A percentile compares a stretch with the other conserved stretches of the same genome.
Evolutionary conservation across 1,284 basidiomycete genomes (phyloP).

Genomic region (Sparassis latifolia): DNA sequence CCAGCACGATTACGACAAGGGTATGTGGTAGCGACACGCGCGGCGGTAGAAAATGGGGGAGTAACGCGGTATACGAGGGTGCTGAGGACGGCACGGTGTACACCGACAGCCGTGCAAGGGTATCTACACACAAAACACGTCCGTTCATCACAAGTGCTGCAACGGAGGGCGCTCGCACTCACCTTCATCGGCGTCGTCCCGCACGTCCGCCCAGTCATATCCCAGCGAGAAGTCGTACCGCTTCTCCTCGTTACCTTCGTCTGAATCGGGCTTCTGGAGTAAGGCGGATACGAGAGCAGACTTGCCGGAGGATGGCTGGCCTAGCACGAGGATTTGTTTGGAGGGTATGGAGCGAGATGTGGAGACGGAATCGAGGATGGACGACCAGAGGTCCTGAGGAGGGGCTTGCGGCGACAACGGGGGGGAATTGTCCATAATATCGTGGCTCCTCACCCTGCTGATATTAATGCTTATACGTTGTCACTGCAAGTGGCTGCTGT

Average conservation of each 20-base stretch:
- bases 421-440: constrained; percentile 43
- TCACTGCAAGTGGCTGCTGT: background rate
- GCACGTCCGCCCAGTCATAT: constrained; percentile 82
- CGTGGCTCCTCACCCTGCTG: background rate
- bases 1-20: constrained; percentile 82
- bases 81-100: constrained; percentile 84
- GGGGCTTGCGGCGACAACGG: constrained; percentile 61
- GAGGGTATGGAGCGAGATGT: constrained; percentile 78
- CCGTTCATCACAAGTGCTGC: background rate
- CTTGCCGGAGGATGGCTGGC: constrained; percentile 73
- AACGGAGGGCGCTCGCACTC: constrained; percentile 14
- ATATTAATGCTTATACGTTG: too few relatives aligned
- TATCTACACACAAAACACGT: constrained; percentile 46
- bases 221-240: constrained; percentile 73
- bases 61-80: constrained; percentile 64
- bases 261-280: constrained; percentile 53
- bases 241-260: constrained; percentile 51
- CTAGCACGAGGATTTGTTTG: constrained; percentile 80
- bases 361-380: constrained; percentile 85
- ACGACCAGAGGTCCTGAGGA: constrained; percentile 83
- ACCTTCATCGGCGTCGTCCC: constrained; percentile 89
- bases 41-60: constrained; percentile 81
- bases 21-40: constrained; percentile 68
- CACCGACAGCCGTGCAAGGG: constrained; percentile 79
- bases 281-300: constrained; percentile 64